A percentile compares a stretch with the other conserved stretches of the same genome.
These are phyloP conservation scores for Otatea glauca DNA, from an alignment of 176 grass and related monocot genomes.

Conservation along the genomic window DNA sequence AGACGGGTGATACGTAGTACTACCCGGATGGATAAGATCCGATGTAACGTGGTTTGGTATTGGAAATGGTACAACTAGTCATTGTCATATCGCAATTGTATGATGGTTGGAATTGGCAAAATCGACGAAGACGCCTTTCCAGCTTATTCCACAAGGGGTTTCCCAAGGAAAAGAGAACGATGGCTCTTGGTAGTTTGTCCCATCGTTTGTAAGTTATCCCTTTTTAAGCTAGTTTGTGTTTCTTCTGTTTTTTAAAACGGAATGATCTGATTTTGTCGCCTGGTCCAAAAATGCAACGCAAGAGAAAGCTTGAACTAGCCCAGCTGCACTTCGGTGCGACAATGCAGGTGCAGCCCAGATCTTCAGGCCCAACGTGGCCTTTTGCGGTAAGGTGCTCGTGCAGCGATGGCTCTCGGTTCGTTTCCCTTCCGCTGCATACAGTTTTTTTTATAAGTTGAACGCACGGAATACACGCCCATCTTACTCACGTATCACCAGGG, in stretches of 20 bases:
- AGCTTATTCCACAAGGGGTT: background rate
- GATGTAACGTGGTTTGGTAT: too few relatives aligned
- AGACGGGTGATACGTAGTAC: too few relatives aligned
- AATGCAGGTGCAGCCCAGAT: background rate
- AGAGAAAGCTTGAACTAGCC: background rate
- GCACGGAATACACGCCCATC: too few relatives aligned
- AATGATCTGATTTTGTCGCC: too few relatives aligned
- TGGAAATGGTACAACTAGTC: background rate
- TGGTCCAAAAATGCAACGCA: background rate
- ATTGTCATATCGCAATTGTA: background rate
- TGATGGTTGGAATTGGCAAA: background rate
- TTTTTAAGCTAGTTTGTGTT: background rate
- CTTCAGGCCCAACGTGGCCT: background rate
- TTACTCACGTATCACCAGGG: too few relatives aligned
- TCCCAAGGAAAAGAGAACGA: background rate
- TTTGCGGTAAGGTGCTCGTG: too few relatives aligned
- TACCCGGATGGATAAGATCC: too few relatives aligned
- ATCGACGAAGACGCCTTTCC: background rate
- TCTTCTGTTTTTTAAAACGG: too few relatives aligned
- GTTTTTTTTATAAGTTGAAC: too few relatives aligned
- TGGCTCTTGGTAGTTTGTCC: background rate
- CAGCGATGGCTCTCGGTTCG: too few relatives aligned
- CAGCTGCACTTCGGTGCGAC: background rate
- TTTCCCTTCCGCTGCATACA: too few relatives aligned
- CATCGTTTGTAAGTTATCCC: background rate